phyloP scores from a whole-genome alignment of 306 rosid genomes.

The Cucumis hystrix region DNA sequence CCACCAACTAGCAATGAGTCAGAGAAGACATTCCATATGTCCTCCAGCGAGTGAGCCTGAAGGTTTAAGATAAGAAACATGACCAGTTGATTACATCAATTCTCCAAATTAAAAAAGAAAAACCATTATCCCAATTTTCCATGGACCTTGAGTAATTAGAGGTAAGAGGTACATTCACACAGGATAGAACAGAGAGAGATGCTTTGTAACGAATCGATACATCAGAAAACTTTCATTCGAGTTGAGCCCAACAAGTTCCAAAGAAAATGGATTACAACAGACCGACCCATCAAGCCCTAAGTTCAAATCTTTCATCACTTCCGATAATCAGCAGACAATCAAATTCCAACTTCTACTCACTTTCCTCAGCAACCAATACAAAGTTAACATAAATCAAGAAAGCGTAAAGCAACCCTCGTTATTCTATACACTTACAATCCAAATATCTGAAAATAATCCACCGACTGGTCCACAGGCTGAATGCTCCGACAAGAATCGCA shows the following conservation, averaged over 20 bases:
- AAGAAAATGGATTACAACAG: not conserved
- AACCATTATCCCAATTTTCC: not conserved
- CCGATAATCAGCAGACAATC: not conserved
- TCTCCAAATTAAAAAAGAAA: not conserved
- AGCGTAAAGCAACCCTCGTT: not conserved
- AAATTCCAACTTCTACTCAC: not conserved
- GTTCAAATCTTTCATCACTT: not conserved
- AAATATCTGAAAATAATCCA: slow-evolving; percentile 65
- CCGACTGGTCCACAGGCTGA: slow-evolving; percentile 61
- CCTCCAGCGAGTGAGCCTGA: not conserved
- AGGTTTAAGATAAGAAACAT: not conserved
- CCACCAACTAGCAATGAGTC: not conserved
- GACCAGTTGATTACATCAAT: not conserved
- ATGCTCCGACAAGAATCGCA: slow-evolving; percentile 60
- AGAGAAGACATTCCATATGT: not conserved
- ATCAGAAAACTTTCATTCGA: not conserved
- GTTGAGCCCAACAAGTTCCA: not conserved
- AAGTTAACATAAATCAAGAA: not conserved
- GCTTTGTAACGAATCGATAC: not conserved
- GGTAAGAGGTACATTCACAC: not conserved
- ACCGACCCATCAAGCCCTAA: not conserved
- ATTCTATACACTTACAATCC: slow-evolving; percentile 39
- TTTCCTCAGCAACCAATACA: not conserved
- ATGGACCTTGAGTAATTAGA: not conserved
- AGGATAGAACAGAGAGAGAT: not conserved